These are phyloP conservation scores for Fonsecaea multimorphosa DNA, from an alignment of 2,329 filamentous ascomycete genomes.

Conservation along the genomic window DNA sequence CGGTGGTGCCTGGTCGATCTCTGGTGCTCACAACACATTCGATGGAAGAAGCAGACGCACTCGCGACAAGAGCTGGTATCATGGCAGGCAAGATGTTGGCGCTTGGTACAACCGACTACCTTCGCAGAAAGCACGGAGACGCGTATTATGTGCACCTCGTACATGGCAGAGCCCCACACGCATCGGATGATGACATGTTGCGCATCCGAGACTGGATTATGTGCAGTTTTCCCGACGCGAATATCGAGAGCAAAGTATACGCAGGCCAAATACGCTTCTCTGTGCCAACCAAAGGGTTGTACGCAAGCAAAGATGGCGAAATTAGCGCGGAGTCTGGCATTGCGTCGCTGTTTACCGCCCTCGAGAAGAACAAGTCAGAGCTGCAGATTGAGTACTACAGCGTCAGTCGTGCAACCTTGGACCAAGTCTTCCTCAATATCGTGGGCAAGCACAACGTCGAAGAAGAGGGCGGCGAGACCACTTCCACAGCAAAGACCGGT, in stretches of 20 bases:
- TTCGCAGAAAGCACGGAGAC: slow-evolving; percentile 78
- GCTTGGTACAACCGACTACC: slow-evolving; percentile 73
- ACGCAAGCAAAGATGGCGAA: slow-evolving; percentile 14
- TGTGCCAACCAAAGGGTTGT: slow-evolving; percentile 57
- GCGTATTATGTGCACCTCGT: slow-evolving; percentile 83
- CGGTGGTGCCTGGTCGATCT: slow-evolving; percentile 76
- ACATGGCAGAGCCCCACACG: slow-evolving; percentile 74
- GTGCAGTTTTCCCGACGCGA: slow-evolving; percentile 65
- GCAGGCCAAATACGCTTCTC: slow-evolving; percentile 89
- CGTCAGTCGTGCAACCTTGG: slow-evolving; percentile 82
- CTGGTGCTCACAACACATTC: slow-evolving; percentile 89
- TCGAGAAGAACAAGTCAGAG: slow-evolving; percentile 72
- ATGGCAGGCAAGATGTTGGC: slow-evolving; percentile 86
- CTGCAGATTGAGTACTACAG: slow-evolving; percentile 85
- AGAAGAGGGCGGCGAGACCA: slow-evolving; percentile 62
- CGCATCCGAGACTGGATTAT: slow-evolving; percentile 70
- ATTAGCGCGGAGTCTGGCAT: slow-evolving; percentile 49
- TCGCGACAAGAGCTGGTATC: slow-evolving; percentile 83
- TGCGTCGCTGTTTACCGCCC: slow-evolving; percentile 70
- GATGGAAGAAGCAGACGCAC: slow-evolving; percentile 93
- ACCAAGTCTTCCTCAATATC: slow-evolving; percentile 88
- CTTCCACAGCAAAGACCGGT: background rate
- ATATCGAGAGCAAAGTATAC: slow-evolving; percentile 74
- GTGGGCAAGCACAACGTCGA: slow-evolving; percentile 79
- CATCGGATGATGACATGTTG: slow-evolving; percentile 70